phyloP scores from a whole-genome alignment of 192 early-diverging fungal genomes.

The Gamsiella multidivaricata region DNA sequence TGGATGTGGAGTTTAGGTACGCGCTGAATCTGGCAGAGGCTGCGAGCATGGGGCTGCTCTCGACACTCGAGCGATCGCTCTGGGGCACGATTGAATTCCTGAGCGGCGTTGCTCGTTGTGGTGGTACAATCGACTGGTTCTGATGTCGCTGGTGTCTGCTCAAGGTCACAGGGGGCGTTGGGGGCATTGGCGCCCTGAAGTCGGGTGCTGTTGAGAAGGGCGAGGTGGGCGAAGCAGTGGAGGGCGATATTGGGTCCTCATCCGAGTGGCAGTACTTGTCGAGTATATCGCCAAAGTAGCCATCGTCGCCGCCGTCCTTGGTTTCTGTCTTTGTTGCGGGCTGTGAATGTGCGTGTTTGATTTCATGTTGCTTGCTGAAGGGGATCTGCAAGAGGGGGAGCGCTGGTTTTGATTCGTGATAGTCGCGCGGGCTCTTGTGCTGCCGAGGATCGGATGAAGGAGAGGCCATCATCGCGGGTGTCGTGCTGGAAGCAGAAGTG shows the following conservation, averaged over 20 bases:
- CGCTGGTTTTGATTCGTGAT: neutral
- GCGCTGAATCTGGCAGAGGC: conserved; percentile 40
- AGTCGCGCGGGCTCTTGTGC: neutral
- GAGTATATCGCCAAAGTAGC: conserved; percentile 37
- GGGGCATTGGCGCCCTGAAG: conserved; percentile 30
- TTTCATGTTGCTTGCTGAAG: neutral
- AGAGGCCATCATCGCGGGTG: neutral
- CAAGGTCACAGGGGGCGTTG: conserved; percentile 27
- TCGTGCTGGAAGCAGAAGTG: neutral
- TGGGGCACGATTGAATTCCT: conserved; percentile 3
- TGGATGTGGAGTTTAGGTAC: conserved; percentile 21
- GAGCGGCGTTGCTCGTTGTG: conserved; percentile 13
- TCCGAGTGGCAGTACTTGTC: conserved; percentile 45
- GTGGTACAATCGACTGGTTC: neutral
- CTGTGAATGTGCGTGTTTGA: neutral
- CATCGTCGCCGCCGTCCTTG: conserved; percentile 9
- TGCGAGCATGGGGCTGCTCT: conserved; percentile 24
- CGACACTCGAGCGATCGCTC: neutral
- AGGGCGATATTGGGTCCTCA: conserved; percentile 36
- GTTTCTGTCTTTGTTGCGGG: neutral
- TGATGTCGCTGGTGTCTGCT: conserved; percentile 2
- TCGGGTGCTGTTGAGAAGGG: conserved; percentile 23
- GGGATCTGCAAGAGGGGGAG: conserved; percentile 8
- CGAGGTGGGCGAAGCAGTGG: conserved; percentile 39
- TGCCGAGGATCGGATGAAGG: neutral